Percentiles rank a stretch among this genome's conserved stretches.
Evolutionary conservation across 331 rosid species (phyloP).

Genomic region (Arachis monticola): DNA sequence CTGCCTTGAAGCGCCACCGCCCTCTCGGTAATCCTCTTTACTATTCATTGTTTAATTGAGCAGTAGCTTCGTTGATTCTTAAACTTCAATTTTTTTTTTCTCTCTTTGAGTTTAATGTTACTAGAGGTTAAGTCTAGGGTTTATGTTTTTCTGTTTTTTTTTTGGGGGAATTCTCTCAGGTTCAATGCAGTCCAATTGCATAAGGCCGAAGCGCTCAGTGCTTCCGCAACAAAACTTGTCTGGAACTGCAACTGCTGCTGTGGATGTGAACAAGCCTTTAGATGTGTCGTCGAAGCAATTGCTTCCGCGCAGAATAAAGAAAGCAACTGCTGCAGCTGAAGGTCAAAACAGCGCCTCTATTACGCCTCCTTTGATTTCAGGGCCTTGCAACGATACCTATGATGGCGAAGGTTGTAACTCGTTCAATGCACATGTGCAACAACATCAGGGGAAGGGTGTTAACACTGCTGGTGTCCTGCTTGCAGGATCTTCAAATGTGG

Average conservation of each 20-base stretch:
- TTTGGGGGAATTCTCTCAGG: constrained; percentile 45
- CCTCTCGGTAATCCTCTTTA: constrained; percentile 62
- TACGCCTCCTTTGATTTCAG: constrained; percentile 55
- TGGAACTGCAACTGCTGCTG: background rate
- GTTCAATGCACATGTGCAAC: constrained; percentile 45
- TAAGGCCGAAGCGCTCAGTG: constrained; percentile 71
- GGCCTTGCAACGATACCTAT: constrained; percentile 50
- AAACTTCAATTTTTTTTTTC: background rate
- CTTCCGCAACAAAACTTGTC: constrained; percentile 42
- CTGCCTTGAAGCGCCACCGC: constrained; percentile 94
- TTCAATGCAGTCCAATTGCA: constrained; percentile 54
- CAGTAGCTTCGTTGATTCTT: background rate
- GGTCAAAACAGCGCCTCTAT: constrained; percentile 44
- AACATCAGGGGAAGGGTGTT: constrained; percentile 40
- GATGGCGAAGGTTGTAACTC: constrained; percentile 44
- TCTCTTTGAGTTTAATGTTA: constrained; percentile 22
- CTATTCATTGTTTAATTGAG: background rate
- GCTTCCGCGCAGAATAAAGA: background rate
- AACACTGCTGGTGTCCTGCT: constrained; percentile 27
- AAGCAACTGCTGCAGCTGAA: background rate
- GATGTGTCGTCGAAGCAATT: constrained; percentile 49
- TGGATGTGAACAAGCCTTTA: constrained; percentile 33
- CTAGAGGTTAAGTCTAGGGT: background rate
- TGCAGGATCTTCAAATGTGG: constrained; percentile 52
- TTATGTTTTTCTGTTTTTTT: background rate